A percentile compares a stretch with the other conserved stretches of the same genome.
Conservation (phyloP, 2,329 filamentous ascomycete species). For the Sclerotinia spermophila region DNA sequence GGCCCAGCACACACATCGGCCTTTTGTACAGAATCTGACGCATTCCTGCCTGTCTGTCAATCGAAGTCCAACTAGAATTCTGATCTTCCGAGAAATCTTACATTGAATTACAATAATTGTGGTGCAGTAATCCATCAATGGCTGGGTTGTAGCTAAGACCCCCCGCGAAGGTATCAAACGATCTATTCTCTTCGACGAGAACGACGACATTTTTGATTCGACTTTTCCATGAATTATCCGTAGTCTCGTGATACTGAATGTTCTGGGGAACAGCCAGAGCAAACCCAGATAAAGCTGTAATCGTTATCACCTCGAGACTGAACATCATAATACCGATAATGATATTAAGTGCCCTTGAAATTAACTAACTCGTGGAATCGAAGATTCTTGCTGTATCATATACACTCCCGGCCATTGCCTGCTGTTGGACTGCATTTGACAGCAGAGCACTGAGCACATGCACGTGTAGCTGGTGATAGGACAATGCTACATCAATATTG, state of each 20-base stretch:
- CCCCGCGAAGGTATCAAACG: constrained; percentile 41
- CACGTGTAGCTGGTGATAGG: constrained; percentile 18
- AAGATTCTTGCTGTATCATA: constrained; percentile 1
- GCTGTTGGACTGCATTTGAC: neutral
- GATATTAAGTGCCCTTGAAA: neutral
- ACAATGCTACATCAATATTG: constrained; percentile 1
- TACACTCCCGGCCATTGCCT: neutral
- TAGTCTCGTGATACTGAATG: constrained; percentile 22
- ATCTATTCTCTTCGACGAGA: constrained; percentile 44
- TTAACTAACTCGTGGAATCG: neutral
- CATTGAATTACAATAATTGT: constrained; percentile 42
- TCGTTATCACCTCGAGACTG: constrained; percentile 11
- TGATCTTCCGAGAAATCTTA: constrained; percentile 25
- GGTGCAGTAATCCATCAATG: constrained; percentile 40
- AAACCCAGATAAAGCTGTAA: constrained; percentile 26
- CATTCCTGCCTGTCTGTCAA: constrained; percentile 28
- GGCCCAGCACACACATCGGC: constrained; percentile 40
- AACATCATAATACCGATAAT: constrained; percentile 13
- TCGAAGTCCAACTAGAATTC: neutral
- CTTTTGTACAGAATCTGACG: constrained; percentile 29
- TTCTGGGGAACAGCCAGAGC: constrained; percentile 25
- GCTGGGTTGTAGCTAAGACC: constrained; percentile 39
- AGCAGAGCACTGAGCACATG: neutral
- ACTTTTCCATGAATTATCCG: constrained; percentile 30
- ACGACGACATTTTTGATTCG: constrained; percentile 49